phyloP scores from a whole-genome alignment of 495 filamentous ascomycete genomes.

The Penicillium pancosmium region DNA sequence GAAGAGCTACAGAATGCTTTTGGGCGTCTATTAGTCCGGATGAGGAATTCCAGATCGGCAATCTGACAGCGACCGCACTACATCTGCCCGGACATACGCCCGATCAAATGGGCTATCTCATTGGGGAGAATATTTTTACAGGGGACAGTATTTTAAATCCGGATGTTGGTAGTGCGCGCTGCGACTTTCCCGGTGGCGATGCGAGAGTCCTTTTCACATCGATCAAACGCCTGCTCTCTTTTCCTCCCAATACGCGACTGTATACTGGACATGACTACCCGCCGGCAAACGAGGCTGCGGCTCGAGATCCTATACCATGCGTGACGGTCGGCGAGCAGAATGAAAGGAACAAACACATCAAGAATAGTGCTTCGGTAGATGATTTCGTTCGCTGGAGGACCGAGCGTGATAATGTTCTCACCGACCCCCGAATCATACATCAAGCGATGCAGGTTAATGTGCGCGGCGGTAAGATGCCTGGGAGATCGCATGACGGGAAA shows the following conservation, averaged over 20 bases:
- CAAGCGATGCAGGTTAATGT: slow-evolving; percentile 58
- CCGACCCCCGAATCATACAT: slow-evolving; percentile 50
- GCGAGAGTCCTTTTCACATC: slow-evolving; percentile 44
- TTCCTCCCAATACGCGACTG: slow-evolving; percentile 41
- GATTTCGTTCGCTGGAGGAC: slow-evolving; percentile 49
- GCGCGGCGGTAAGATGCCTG: slow-evolving; percentile 47
- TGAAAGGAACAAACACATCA: slow-evolving; percentile 52
- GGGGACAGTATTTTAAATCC: slow-evolving; percentile 58
- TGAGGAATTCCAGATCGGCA: slow-evolving; percentile 49
- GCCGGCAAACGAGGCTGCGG: slow-evolving; percentile 17
- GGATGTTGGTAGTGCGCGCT: slow-evolving; percentile 56
- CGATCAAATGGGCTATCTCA: slow-evolving; percentile 57
- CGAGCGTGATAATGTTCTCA: slow-evolving; percentile 43
- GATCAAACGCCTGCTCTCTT: slow-evolving; percentile 41
- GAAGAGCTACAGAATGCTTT: slow-evolving; percentile 46
- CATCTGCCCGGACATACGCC: slow-evolving; percentile 60
- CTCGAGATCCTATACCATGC: slow-evolving; percentile 32
- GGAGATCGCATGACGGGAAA: slow-evolving; percentile 15
- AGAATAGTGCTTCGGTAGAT: slow-evolving; percentile 36
- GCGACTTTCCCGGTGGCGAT: slow-evolving; percentile 57
- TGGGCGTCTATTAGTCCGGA: slow-evolving; percentile 51
- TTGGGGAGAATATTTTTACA: slow-evolving; percentile 57
- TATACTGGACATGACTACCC: slow-evolving; percentile 53
- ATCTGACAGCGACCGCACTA: slow-evolving; percentile 40
- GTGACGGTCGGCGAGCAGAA: slow-evolving; percentile 51